Evolutionary conservation across 148 eudicot genomes (phyloP), one percentile per base, ranked within the genome.

Genomic region (Salicornia ramosissima): DNA sequence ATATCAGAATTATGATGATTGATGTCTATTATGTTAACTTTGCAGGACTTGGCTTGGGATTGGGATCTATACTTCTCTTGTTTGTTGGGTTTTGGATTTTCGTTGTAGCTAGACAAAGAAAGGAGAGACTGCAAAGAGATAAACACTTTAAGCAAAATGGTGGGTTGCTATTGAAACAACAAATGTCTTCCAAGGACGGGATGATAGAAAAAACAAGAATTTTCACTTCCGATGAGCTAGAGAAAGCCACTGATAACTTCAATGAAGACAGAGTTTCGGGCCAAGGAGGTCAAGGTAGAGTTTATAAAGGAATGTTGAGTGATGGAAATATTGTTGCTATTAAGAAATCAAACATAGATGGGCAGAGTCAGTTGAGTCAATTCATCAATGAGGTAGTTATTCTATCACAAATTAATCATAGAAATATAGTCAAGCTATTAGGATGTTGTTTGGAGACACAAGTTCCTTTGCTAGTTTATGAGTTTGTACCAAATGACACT

Each of bases 231-330:
- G 52, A 77, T 29, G 83, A 80, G 52, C 29, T 77, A 12, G 73
- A 70, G 47, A 65, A 67, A 30, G 83, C 83, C 25, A 80, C 79
- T 21, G 76, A 82, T 68, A 54, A 77, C 53, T 80, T 76, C 62
- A 73, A 67, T 24, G 53, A 60, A 39, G 40, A 73, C 21, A 73
- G 83, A 40, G 69, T 80, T 36, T 64, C 73, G 18, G 83, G 83
- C 25, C 70, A 77, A 77, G 81, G 84, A 31, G 81, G 81, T 19
- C 81, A 15, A 15, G 53, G 53, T 49, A 49, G 22, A 2, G 53
- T 49, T 6, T 49, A 49, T 19, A 49, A 46, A 49, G 53, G 53
- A 18, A 49, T 49, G 53, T 19, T 49, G 18, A 19, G 53, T 49
- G 53, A 46, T 14, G 53, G 53, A 49, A 18, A 6, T 14, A 49